Evolutionary conservation across 2,329 filamentous ascomycete genomes (phyloP), one percentile per base, ranked within the genome.

Genomic region (Aspergillus sp.): DNA sequence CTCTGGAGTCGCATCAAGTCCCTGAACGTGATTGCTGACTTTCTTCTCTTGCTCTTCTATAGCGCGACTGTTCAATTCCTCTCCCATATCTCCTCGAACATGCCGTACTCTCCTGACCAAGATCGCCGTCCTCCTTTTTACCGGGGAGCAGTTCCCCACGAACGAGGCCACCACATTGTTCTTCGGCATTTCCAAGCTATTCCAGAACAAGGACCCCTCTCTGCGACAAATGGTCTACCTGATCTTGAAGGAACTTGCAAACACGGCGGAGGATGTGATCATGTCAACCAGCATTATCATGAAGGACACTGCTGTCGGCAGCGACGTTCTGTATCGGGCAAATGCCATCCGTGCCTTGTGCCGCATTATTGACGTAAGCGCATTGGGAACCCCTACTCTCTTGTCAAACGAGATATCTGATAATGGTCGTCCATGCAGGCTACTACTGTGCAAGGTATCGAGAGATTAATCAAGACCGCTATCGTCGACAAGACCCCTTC

Each of bases 271-370:
- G 82, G 95, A 99, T 84, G 96, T 97, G 66, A 99, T 99, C 77
- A 98, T 99, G 95, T 95, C 97, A 64, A 99, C 95, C 17, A 96
- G 92, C 80, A 97, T 94, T 69, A 97, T 99, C 70, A 99, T 98
- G 95, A 99, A 99, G 83, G 95, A 99, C 77, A 97, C 94, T 10
- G 92, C 93, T 55, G 92, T 96, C 65, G 91, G 93, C 72, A 97
- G 92, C 73, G 95, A 98, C 75, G 90, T 93, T 56, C 88, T 97
- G 59, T 97, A 93, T 82, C 86, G 95, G 71, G 92, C 95, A 55
- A 99, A 99, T 81, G 94, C 95, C 64, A 98, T 98, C 75, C 86
- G 95, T 70, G 93, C 94, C 41, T 83, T 98, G 68, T 98, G 94
- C 82, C 90, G 95, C 68, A 96, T 99, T 73, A 98, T 98, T 74